A percentile compares a stretch with the other conserved stretches of the same genome.
phyloP scores from a whole-genome alignment of 257 asterid genomes.

The Solanum acaule region DNA sequence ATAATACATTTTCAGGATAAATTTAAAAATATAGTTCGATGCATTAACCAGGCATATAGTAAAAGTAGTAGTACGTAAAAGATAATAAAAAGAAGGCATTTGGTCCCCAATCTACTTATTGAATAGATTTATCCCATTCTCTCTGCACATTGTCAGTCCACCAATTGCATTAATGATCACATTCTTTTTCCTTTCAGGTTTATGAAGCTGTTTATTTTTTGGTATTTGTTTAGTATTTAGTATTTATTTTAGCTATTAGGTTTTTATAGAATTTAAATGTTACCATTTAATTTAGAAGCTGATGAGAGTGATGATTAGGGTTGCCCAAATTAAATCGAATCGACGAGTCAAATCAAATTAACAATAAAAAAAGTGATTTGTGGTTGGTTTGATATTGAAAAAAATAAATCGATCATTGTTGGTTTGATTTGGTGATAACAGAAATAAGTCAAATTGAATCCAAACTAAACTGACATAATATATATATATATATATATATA shows the following conservation, averaged over 20 bases:
- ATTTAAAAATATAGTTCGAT: too few relatives aligned
- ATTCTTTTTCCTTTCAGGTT: not conserved
- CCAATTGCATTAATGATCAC: not conserved
- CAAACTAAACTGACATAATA: not conserved
- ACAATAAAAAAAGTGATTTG: too few relatives aligned
- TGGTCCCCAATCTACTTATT: conserved; percentile 3
- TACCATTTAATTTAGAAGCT: not conserved
- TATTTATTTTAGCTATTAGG: not conserved
- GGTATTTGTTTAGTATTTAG: too few relatives aligned
- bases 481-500: too few relatives aligned
- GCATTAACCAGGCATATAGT: not conserved
- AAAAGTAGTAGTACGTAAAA: not conserved
- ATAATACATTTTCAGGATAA: not conserved
- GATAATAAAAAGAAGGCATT: not conserved
- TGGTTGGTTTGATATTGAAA: not conserved
- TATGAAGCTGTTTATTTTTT: not conserved
- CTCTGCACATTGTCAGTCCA: not conserved
- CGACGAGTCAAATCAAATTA: too few relatives aligned
- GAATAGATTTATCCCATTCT: not conserved
- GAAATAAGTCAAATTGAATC: too few relatives aligned
- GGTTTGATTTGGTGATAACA: not conserved
- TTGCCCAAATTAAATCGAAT: too few relatives aligned
- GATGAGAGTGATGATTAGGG: not conserved
- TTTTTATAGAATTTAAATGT: not conserved
- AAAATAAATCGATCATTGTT: too few relatives aligned